Conservation (phyloP, 179 eudicot species). For the Patellifolia procumbens region DNA sequence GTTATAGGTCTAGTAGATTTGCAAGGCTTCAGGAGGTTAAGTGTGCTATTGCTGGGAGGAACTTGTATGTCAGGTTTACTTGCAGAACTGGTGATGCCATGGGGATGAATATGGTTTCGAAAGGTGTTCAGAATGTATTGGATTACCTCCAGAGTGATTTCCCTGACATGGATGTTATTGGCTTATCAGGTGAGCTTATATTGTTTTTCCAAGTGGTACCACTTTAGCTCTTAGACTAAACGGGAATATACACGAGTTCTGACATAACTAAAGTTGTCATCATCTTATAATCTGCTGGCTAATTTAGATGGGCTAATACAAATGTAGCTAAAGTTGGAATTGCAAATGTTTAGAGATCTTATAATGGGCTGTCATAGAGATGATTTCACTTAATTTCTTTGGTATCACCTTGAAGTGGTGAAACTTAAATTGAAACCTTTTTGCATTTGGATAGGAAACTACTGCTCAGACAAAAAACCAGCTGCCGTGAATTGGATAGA, state of each 20-base stretch:
- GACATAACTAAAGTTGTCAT: neutral
- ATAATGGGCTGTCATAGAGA: neutral
- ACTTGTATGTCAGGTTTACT: slow-evolving; percentile 37
- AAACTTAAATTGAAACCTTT: neutral
- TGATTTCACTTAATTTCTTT: neutral
- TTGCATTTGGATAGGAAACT: slow-evolving; percentile 23
- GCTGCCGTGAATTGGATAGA: slow-evolving; percentile 37
- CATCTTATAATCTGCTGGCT: neutral
- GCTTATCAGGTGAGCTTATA: slow-evolving; percentile 28
- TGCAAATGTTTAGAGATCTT: neutral
- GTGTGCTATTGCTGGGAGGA: slow-evolving; percentile 37
- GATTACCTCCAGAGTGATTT: slow-evolving; percentile 30
- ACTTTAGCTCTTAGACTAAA: too few species aligned
- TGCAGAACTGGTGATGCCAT: slow-evolving; percentile 42
- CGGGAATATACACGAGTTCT: too few species aligned
- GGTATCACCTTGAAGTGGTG: neutral
- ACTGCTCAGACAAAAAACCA: slow-evolving; percentile 34
- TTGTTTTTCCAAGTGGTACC: neutral
- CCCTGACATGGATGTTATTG: slow-evolving; percentile 43
- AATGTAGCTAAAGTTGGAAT: neutral
- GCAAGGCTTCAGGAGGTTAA: slow-evolving; percentile 39
- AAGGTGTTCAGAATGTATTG: slow-evolving; percentile 39
- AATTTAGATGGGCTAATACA: neutral
- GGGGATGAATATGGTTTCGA: slow-evolving; percentile 46
- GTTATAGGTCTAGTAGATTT: slow-evolving; percentile 32